These are phyloP conservation scores for Alnus rubra DNA, from an alignment of 306 rosid species.

Conservation along the genomic window DNA sequence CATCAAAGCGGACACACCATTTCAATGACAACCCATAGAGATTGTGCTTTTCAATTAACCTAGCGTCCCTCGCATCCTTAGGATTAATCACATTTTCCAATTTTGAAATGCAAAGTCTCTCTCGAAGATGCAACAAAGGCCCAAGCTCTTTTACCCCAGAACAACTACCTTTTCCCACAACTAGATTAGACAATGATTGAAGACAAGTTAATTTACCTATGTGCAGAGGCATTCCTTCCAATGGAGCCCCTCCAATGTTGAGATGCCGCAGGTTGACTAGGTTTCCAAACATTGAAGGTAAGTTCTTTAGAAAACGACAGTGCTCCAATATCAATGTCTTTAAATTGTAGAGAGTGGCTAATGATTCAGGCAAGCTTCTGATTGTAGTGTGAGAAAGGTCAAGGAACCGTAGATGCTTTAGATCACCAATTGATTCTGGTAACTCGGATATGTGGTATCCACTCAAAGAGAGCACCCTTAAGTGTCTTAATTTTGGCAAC, in stretches of 20 bases:
- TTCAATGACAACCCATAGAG: neutral
- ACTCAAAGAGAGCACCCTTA: neutral
- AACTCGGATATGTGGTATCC: neutral
- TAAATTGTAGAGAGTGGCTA: neutral
- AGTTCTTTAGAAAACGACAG: neutral
- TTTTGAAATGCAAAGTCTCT: neutral
- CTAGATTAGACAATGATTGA: too few species aligned
- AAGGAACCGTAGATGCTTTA: slow-evolving; percentile 1
- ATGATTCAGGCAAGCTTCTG: too few species aligned
- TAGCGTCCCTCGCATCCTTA: neutral
- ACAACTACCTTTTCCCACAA: too few species aligned
- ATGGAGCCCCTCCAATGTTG: too few species aligned
- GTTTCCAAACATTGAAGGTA: neutral
- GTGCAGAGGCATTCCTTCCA: too few species aligned
- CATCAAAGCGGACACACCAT: neutral
- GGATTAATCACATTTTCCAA: neutral
- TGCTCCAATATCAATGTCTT: neutral
- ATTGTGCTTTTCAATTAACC: neutral
- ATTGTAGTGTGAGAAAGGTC: neutral
- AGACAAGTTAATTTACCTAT: neutral
- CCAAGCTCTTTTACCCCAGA: neutral
- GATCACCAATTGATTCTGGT: neutral
- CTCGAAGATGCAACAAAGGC: neutral
- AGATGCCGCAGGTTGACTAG: too few species aligned
- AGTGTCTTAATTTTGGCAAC: neutral